Conservation (phyloP, 345 rosid genomes). For the Eucalyptus regnans region DNA sequence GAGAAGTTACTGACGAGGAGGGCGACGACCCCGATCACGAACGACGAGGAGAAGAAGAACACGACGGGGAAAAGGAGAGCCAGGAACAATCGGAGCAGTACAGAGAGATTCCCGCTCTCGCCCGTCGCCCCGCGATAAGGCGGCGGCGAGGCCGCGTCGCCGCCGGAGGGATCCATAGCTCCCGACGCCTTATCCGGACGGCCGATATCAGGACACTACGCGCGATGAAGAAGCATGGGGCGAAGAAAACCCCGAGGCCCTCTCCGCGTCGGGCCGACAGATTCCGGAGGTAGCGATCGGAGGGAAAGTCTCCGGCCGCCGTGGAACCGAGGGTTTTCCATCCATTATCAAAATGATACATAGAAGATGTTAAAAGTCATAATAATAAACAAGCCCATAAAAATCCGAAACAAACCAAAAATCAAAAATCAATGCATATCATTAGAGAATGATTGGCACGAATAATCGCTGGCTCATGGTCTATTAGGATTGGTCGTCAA, state of each 20-base stretch:
- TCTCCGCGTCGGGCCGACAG: neutral
- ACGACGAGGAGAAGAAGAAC: conserved; percentile 26
- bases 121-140: neutral
- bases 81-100: conserved; percentile 24
- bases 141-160: neutral
- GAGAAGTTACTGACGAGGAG: conserved; percentile 29
- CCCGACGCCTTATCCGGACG: neutral
- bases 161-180: neutral
- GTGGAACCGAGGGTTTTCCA: too few species aligned
- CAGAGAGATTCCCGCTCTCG: conserved; percentile 4
- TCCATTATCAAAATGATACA: too few species aligned
- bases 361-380: too few species aligned
- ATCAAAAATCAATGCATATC: too few species aligned
- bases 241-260: neutral
- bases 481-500: too few species aligned
- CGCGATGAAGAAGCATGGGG: neutral
- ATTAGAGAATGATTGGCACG: too few species aligned
- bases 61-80: conserved; percentile 36
- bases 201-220: neutral
- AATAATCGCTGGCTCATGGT: too few species aligned
- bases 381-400: too few species aligned
- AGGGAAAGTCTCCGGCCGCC: too few species aligned
- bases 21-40: conserved; percentile 27
- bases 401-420: too few species aligned
- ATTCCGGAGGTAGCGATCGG: too few species aligned